Conservation (phyloP, 148 eudicot genomes). For the Selenicereus undatus region DNA sequence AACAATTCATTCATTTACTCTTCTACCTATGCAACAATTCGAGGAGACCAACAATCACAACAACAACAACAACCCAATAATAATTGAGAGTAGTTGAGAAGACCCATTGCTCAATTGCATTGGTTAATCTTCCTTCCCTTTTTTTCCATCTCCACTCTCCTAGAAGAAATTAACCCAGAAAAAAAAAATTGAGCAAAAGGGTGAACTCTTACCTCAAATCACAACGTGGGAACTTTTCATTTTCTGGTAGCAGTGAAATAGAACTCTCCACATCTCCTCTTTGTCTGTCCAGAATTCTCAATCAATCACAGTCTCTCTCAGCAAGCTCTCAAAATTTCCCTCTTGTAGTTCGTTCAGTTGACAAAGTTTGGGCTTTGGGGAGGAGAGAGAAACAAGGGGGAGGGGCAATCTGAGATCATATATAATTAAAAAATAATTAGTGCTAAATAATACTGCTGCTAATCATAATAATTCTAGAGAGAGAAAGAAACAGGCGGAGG, state of each 20-base stretch:
- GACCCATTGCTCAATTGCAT: slow-evolving; percentile 23
- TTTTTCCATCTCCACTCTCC: slow-evolving; percentile 8
- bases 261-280: slow-evolving; percentile 14
- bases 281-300: not conserved
- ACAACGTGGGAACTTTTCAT: slow-evolving; percentile 13
- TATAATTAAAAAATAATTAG: not conserved
- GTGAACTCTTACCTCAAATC: slow-evolving; percentile 30
- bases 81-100: slow-evolving; percentile 25
- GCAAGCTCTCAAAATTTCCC: slow-evolving; percentile 14
- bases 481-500: slow-evolving; percentile 1
- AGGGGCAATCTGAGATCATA: not conserved
- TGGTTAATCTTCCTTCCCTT: not conserved
- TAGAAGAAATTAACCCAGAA: not conserved
- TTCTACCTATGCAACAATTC: slow-evolving; percentile 25
- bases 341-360: slow-evolving; percentile 37
- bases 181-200: slow-evolving; percentile 5
- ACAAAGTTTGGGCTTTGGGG: slow-evolving; percentile 27
- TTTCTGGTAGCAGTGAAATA: slow-evolving; percentile 24
- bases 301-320: slow-evolving; percentile 10
- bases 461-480: not conserved
- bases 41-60: not conserved
- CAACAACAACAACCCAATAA: slow-evolving; percentile 5
- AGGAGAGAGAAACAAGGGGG: slow-evolving; percentile 15
- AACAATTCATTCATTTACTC: slow-evolving; percentile 18
- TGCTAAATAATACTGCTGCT: not conserved